Evolutionary conservation across 495 filamentous ascomycete species (phyloP), one percentile per base, ranked within the genome.

Genomic region (Rusavskia elegans): DNA sequence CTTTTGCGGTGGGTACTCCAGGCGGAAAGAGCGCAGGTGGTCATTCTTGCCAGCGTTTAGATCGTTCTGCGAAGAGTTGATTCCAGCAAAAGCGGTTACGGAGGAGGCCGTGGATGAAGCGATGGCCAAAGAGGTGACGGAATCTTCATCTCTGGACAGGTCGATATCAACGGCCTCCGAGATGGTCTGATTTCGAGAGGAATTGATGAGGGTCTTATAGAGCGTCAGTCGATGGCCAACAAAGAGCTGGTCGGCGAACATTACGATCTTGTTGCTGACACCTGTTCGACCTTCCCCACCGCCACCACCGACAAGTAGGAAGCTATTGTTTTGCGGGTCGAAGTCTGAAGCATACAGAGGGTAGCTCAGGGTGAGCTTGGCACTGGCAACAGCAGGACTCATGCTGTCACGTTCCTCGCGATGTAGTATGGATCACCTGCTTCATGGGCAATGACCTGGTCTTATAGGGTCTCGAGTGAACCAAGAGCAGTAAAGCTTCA

Each of bases 331-430:
- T 59, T 82, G 73, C 48, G 86, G 84, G 61, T 92, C 85, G 65
- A 96, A 96, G 62, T 88, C 90, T 56, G 84, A 84, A 19, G 85
- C 77, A 65, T 87, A 95, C 39, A 95, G 73, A n/a, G 92, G 90
- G 62, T 90, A 96, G 21, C 79, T 78, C 51, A 94, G 75, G 17
- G 79, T 87, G 53, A 79, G 66, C 63, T 82, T 87, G 49, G 83
- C 76, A 29, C 70, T 78, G 50, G 75, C 63, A 42, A 81, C 66
- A 46, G 68, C 64, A 23, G 77, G 75, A 53, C 80, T 63, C 72
- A 76, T 76, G 29, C 23, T 29, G 7, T 23, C 23, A 46, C 20
- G 3, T 11, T 35, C 32, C 8, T 10, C 32, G 13, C 2, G 2
- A 14, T 14, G 32, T 35, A 35, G 6, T 35, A 2, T 35, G 32